These are phyloP conservation scores for Mortierella claussenii DNA, from an alignment of 192 early-diverging fungal genomes.

Conservation along the genomic window DNA sequence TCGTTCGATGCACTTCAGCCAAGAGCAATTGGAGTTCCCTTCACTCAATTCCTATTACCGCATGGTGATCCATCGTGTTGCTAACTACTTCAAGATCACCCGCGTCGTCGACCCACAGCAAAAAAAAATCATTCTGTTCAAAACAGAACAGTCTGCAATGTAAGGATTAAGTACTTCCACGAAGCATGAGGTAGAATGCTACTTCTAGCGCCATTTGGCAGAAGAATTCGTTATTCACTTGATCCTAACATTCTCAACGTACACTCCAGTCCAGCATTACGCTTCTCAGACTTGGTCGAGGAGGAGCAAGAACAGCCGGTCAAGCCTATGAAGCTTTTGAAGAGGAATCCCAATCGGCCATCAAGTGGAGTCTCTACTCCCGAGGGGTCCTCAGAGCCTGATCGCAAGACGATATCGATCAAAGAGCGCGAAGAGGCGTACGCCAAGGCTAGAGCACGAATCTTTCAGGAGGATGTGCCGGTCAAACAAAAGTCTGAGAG, in stretches of 20 bases:
- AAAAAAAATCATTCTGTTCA: slow-evolving; percentile 66
- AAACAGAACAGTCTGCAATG: slow-evolving; percentile 65
- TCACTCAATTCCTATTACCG: slow-evolving; percentile 81
- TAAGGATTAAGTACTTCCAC: slow-evolving; percentile 45
- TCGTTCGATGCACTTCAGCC: slow-evolving; percentile 44
- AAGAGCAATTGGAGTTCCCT: slow-evolving; percentile 67
- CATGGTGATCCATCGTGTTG: slow-evolving; percentile 76
- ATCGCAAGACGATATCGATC: slow-evolving; percentile 62
- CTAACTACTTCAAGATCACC: slow-evolving; percentile 72
- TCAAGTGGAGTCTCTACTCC: slow-evolving; percentile 16
- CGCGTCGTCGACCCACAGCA: slow-evolving; percentile 67
- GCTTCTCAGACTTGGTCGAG: slow-evolving; percentile 61
- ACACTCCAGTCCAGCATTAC: slow-evolving; percentile 47
- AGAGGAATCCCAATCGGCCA: slow-evolving; percentile 39
- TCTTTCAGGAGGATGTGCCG: slow-evolving; percentile 67
- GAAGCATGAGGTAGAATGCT: too few species aligned
- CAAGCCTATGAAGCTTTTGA: slow-evolving; percentile 60
- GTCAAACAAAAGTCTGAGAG: slow-evolving; percentile 34
- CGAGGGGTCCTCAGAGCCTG: slow-evolving; percentile 51
- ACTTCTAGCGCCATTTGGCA: too few species aligned
- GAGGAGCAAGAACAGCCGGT: slow-evolving; percentile 55
- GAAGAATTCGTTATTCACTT: too few species aligned
- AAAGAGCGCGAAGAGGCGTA: slow-evolving; percentile 77
- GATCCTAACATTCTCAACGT: too few species aligned
- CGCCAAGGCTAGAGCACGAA: slow-evolving; percentile 74